Evolutionary conservation across 164 flowering plant genomes (phyloP).

Genomic region (Stephania japonica): DNA sequence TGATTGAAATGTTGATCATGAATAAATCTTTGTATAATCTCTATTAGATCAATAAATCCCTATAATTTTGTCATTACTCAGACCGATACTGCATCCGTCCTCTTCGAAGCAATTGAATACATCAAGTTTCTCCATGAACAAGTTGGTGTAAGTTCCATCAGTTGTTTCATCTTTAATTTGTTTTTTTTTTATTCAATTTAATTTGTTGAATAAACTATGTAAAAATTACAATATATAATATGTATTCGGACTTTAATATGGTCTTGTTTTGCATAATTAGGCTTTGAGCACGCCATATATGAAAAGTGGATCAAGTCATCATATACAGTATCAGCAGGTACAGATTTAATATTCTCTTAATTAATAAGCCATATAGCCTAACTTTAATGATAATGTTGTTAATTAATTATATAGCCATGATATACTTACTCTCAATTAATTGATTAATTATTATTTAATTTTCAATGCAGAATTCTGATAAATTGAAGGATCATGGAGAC

Average conservation of each 20-base stretch:
- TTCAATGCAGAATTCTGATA: conserved; percentile 34
- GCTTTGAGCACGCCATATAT: conserved; percentile 60
- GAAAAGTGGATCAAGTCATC: conserved; percentile 46
- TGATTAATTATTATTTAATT: neutral
- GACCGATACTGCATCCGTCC: conserved; percentile 66
- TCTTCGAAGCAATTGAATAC: conserved; percentile 72
- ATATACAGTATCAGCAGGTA: conserved; percentile 49
- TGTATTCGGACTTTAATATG: neutral
- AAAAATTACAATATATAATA: neutral
- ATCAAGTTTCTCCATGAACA: conserved; percentile 83
- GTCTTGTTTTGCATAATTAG: conserved; percentile 21
- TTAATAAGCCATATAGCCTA: neutral
- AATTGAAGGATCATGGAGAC: conserved; percentile 34
- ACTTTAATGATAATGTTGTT: neutral
- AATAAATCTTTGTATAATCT: neutral
- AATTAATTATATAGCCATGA: neutral
- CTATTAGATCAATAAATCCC: neutral
- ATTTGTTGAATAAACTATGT: neutral
- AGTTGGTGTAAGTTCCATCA: conserved; percentile 50
- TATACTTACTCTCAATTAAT: neutral
- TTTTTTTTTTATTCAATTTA: no score
- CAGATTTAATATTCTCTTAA: neutral
- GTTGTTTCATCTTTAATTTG: neutral
- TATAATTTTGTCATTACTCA: conserved; percentile 15
- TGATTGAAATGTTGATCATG: neutral